phyloP scores from a whole-genome alignment of 331 rosid genomes.

The Malus hybrid region DNA sequence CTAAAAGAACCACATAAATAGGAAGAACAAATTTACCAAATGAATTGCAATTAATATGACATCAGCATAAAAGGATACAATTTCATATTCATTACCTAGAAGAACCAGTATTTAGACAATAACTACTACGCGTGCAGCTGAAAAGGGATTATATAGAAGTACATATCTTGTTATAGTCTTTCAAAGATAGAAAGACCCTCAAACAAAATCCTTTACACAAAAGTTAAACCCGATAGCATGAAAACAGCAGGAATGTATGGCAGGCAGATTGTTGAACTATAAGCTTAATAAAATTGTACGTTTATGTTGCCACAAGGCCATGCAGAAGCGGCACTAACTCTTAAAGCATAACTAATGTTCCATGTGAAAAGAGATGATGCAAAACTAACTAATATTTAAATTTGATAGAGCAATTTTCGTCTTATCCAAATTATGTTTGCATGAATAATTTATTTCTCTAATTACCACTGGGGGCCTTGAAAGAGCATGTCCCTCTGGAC shows the following conservation, averaged over 20 bases:
- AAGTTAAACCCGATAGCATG: background rate
- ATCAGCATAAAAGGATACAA: background rate
- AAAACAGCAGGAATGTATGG: too few relatives aligned
- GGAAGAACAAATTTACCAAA: background rate
- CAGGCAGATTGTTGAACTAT: background rate
- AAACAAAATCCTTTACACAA: background rate
- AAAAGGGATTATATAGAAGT: background rate
- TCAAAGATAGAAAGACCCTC: background rate
- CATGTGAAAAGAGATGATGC: too few relatives aligned
- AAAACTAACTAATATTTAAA: too few relatives aligned
- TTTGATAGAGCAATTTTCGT: background rate
- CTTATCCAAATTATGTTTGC: background rate
- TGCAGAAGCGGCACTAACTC: too few relatives aligned
- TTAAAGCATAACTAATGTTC: too few relatives aligned
- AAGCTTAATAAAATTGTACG: background rate
- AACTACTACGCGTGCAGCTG: background rate
- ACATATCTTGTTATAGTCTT: background rate
- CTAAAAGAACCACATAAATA: background rate
- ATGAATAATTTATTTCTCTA: background rate
- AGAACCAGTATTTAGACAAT: background rate
- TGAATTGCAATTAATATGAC: background rate
- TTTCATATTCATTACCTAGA: background rate
- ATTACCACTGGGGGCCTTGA: slow-evolving; percentile 80
- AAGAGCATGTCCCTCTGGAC: slow-evolving; percentile 42
- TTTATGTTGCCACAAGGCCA: background rate